phyloP scores from a whole-genome alignment of 1,284 basidiomycete species.

The Ceratobasidium sp. region DNA sequence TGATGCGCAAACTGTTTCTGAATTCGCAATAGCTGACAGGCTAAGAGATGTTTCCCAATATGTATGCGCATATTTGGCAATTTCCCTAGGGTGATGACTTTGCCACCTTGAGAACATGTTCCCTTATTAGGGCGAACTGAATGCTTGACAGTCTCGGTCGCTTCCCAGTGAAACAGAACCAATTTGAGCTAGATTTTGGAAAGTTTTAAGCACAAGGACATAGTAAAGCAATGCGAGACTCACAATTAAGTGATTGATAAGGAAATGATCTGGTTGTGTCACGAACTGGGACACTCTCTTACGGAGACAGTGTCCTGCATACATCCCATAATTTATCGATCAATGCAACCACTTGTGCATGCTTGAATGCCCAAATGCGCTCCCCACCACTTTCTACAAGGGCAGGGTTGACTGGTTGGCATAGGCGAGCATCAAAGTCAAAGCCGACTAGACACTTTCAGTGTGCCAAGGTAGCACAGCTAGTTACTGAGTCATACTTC shows the following conservation, averaged over 20 bases:
- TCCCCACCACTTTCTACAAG: neutral
- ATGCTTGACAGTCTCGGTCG: neutral
- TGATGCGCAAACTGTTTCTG: too few species aligned
- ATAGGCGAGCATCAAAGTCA: neutral
- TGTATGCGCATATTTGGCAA: neutral
- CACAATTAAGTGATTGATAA: neutral
- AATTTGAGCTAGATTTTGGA: neutral
- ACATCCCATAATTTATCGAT: constrained; percentile 11
- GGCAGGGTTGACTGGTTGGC: neutral
- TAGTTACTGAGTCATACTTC: neutral
- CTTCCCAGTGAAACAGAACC: neutral
- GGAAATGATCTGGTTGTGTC: neutral
- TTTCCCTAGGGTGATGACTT: neutral
- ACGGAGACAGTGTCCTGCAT: neutral
- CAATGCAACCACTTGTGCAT: neutral
- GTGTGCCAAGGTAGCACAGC: neutral
- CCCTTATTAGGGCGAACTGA: neutral
- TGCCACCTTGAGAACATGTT: neutral
- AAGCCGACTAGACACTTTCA: neutral
- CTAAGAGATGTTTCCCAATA: neutral
- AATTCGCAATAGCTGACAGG: neutral
- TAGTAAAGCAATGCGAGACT: neutral
- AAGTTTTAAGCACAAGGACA: neutral
- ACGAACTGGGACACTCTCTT: neutral
- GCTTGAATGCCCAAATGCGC: neutral